Evolutionary conservation across 306 rosid species (phyloP).

Genomic region (Hippophae tibetana): DNA sequence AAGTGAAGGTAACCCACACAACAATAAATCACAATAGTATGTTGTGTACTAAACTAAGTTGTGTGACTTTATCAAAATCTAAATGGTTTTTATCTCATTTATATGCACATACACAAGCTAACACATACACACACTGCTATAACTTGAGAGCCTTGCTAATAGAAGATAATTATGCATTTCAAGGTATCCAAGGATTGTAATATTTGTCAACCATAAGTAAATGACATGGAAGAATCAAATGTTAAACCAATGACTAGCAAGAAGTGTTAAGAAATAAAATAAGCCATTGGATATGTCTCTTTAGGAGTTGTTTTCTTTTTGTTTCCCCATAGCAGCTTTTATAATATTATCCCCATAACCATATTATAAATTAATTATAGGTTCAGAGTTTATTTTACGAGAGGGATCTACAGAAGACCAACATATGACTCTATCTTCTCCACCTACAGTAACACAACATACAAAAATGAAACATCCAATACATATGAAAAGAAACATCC

Average conservation of each 20-base stretch:
- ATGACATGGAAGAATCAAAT: not conserved
- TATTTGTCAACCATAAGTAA: not conserved
- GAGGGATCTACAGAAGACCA: constrained; percentile 67
- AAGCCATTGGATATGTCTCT: constrained; percentile 48
- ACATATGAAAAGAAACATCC: not conserved
- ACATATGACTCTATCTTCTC: constrained; percentile 57
- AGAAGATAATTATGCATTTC: too few species aligned
- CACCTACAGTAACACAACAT: constrained; percentile 41
- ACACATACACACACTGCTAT: too few species aligned
- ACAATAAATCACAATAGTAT: too few species aligned
- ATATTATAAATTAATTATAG: constrained; percentile 29
- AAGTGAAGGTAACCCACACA: too few species aligned
- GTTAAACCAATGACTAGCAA: not conserved
- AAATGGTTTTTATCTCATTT: too few species aligned
- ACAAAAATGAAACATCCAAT: not conserved
- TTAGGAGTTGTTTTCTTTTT: constrained; percentile 56
- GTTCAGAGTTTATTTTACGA: constrained; percentile 75
- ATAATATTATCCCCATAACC: too few species aligned
- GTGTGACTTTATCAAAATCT: too few species aligned
- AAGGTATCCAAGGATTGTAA: too few species aligned
- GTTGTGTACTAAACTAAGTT: too few species aligned
- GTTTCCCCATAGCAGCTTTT: constrained; percentile 93
- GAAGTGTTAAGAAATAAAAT: not conserved
- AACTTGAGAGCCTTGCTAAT: too few species aligned
- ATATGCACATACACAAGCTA: too few species aligned